phyloP scores from a whole-genome alignment of 345 rosid genomes.

The Sisymbrium irio region DNA sequence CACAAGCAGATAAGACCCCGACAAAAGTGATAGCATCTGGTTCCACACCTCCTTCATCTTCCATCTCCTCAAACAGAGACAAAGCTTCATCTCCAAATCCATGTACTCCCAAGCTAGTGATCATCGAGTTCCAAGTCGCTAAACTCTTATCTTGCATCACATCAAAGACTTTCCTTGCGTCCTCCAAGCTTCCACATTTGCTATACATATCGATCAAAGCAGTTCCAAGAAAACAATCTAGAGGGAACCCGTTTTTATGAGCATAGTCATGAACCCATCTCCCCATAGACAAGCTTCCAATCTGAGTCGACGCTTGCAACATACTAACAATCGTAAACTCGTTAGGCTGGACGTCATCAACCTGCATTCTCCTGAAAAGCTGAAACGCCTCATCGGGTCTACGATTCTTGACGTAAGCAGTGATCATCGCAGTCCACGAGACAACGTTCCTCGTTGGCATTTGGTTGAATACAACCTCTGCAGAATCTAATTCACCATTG shows the following conservation, averaged over 20 bases:
- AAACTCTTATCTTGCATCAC: constrained; percentile 48
- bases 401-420: constrained; percentile 50
- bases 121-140: constrained; percentile 82
- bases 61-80: constrained; percentile 57
- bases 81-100: constrained; percentile 69
- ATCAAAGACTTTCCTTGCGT: constrained; percentile 57
- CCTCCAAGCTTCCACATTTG: constrained; percentile 48
- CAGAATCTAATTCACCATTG: constrained; percentile 45
- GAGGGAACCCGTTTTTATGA: constrained; percentile 43
- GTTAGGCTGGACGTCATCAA: constrained; percentile 55
- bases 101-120: constrained; percentile 76
- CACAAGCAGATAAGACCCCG: constrained; percentile 70
- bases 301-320: constrained; percentile 47
- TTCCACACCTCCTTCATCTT: constrained; percentile 38
- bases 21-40: constrained; percentile 81
- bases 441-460: constrained; percentile 68
- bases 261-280: constrained; percentile 64
- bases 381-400: constrained; percentile 56
- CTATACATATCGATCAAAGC: constrained; percentile 47
- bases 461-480: constrained; percentile 43
- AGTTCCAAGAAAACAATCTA: constrained; percentile 64
- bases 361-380: constrained; percentile 56
- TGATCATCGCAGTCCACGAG: constrained; percentile 72
- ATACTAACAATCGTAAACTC: constrained; percentile 59
- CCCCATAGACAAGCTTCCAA: constrained; percentile 61